A percentile compares a stretch with the other conserved stretches of the same genome.
Conservation (phyloP, 1,139 yeast species). For the Pichia sp. region DNA sequence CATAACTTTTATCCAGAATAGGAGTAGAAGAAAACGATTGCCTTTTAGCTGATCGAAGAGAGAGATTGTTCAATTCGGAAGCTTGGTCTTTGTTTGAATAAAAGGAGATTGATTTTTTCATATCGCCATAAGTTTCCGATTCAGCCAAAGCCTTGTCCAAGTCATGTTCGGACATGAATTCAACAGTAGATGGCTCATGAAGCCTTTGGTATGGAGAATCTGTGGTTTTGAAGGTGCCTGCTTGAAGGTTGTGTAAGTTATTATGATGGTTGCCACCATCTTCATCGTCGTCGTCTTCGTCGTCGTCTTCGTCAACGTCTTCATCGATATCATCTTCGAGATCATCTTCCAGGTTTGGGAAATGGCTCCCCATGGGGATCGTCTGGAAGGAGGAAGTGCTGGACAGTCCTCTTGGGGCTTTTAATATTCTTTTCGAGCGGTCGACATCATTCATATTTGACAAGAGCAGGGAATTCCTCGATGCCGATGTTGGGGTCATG, state of each 20-base stretch:
- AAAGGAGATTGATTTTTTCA: background rate
- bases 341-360: slow-evolving; percentile 8
- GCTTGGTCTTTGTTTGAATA: background rate
- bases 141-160: slow-evolving; percentile 36
- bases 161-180: slow-evolving; percentile 40
- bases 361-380: background rate
- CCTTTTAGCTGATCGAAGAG: background rate
- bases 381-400: background rate
- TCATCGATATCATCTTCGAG: slow-evolving; percentile 6
- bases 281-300: slow-evolving; percentile 1
- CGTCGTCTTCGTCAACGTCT: slow-evolving; percentile 2
- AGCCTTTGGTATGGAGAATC: slow-evolving; percentile 10
- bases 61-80: background rate
- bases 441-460: background rate
- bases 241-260: background rate
- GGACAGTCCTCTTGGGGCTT: slow-evolving; percentile 22
- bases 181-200: slow-evolving; percentile 32
- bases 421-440: slow-evolving; percentile 21
- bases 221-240: background rate
- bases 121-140: slow-evolving; percentile 19
- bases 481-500: slow-evolving; percentile 7
- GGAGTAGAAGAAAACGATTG: background rate
- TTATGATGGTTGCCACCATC: slow-evolving; percentile 4
- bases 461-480: slow-evolving; percentile 3
- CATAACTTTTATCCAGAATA: slow-evolving; percentile 22